phyloP scores from a whole-genome alignment of 169 alveolate genomes.

The Plasmodium sp. region DNA sequence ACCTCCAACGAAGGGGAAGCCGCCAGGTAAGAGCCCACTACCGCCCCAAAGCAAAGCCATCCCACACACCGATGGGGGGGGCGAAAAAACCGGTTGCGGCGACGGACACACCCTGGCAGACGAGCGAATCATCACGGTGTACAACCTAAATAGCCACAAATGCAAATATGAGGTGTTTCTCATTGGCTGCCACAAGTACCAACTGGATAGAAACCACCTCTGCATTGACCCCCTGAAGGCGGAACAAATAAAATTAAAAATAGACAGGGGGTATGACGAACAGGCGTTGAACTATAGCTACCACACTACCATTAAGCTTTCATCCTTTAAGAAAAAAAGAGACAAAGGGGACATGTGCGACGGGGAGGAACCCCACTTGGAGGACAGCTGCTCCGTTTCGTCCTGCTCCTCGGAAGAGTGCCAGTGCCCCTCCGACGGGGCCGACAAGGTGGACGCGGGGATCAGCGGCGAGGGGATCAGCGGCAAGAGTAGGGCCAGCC shows the following conservation, averaged over 20 bases:
- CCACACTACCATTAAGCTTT: slow-evolving; percentile 1
- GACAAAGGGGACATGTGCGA: background rate
- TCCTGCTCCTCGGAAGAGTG: background rate
- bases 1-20: background rate
- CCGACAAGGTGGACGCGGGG: slow-evolving; percentile 2
- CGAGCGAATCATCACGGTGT: slow-evolving; percentile 48
- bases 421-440: background rate
- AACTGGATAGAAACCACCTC: slow-evolving; percentile 12
- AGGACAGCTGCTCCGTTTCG: background rate
- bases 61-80: slow-evolving; percentile 3
- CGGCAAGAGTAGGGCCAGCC: background rate
- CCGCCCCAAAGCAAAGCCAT: slow-evolving; percentile 8
- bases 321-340: slow-evolving; percentile 6
- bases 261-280: slow-evolving; percentile 37
- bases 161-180: slow-evolving; percentile 45
- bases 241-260: slow-evolving; percentile 50
- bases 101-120: background rate
- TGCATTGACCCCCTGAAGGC: slow-evolving; percentile 21
- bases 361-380: background rate
- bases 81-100: background rate
- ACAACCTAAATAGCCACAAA: slow-evolving; percentile 39
- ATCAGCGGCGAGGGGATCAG: background rate
- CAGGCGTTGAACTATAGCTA: background rate
- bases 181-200: slow-evolving; percentile 44
- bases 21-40: background rate